Conservation (phyloP, 495 filamentous ascomycete genomes). For the Alectoria sarmentosa region DNA sequence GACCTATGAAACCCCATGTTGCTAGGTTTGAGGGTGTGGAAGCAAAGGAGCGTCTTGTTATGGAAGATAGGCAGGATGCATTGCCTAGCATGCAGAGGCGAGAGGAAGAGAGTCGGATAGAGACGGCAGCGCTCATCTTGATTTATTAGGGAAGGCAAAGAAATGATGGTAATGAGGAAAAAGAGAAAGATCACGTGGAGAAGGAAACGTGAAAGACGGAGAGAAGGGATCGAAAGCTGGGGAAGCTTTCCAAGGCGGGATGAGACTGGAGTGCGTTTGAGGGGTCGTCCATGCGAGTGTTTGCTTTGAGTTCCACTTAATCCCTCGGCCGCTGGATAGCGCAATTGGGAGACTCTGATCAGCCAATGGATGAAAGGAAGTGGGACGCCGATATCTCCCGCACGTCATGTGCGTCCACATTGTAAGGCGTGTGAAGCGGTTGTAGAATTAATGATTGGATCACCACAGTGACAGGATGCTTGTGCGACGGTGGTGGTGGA, state of each 20-base stretch:
- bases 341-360: constrained; percentile 7
- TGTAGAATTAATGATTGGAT: background rate
- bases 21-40: constrained; percentile 30
- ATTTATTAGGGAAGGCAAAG: background rate
- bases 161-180: background rate
- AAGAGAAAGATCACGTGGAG: background rate
- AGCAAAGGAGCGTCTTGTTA: constrained; percentile 22
- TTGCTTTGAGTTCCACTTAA: constrained; percentile 7
- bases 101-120: constrained; percentile 22
- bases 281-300: constrained; percentile 3
- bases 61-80: constrained; percentile 7
- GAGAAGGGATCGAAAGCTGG: constrained; percentile 6
- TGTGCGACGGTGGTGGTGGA: background rate
- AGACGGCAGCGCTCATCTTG: constrained; percentile 23
- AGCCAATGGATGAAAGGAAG: constrained; percentile 12
- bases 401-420: constrained; percentile 6
- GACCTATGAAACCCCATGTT: constrained; percentile 76
- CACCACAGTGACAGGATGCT: background rate
- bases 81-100: constrained; percentile 20
- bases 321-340: constrained; percentile 16
- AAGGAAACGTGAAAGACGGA: constrained; percentile 1
- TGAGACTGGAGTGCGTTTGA: background rate
- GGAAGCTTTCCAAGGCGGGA: constrained; percentile 9
- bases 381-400: constrained; percentile 10
- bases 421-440: background rate